Evolutionary conservation across 23 red algal species (phyloP).

Genomic region (Gracilaria domingensis): DNA sequence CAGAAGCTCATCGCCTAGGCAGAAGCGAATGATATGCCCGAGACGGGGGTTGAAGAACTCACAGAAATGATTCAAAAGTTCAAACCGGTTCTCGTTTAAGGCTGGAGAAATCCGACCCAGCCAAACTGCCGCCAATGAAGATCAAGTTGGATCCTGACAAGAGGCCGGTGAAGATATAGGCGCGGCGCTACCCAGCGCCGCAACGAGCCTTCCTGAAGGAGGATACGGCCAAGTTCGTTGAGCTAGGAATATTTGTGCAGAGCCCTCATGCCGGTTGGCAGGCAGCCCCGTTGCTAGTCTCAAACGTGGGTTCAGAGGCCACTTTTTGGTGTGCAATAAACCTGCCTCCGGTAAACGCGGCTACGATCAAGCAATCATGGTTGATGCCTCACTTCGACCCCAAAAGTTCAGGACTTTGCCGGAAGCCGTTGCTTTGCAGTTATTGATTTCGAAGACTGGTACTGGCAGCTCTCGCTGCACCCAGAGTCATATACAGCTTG

Average conservation of each 20-base stretch:
- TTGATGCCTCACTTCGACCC: constrained; percentile 45
- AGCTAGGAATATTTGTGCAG: constrained; percentile 21
- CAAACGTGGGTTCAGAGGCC: constrained; percentile 43
- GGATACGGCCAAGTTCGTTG: constrained; percentile 43
- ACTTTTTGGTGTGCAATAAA: constrained; percentile 30
- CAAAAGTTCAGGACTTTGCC: constrained; percentile 45
- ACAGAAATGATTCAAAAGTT: not conserved
- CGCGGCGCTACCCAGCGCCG: constrained; percentile 63
- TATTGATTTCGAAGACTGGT: constrained; percentile 24
- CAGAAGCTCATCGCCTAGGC: not conserved
- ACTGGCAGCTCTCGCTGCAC: constrained; percentile 36
- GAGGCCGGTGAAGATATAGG: constrained; percentile 46
- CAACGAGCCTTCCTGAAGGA: constrained; percentile 43
- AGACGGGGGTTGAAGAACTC: constrained; percentile 1
- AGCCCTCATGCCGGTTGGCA: constrained; percentile 40
- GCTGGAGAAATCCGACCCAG: constrained; percentile 54
- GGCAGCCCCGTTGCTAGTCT: constrained; percentile 37
- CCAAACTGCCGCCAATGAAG: constrained; percentile 43
- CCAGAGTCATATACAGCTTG: constrained; percentile 29
- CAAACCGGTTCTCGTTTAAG: constrained; percentile 29
- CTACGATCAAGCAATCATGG: constrained; percentile 48
- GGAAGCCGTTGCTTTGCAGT: constrained; percentile 37
- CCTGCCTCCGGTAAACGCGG: too few species aligned
- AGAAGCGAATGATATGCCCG: not conserved
- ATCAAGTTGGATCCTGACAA: constrained; percentile 43